Conservation (phyloP, 768 basidiomycete species). For the Phlegmacium glaucopus region DNA sequence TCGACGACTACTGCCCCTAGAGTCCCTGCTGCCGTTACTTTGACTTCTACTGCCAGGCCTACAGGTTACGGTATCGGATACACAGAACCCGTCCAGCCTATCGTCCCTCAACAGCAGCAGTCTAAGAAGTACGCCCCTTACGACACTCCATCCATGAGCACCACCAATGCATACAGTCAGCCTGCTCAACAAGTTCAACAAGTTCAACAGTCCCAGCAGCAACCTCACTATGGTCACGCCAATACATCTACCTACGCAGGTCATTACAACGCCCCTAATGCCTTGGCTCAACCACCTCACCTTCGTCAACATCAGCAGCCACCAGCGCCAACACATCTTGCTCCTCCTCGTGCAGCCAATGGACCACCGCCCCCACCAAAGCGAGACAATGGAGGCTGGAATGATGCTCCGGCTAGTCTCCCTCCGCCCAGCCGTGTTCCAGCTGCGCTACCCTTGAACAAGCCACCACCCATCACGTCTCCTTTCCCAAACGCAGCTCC, state of each 20-base stretch:
- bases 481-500: conserved; percentile 77
- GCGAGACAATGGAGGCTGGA: conserved; percentile 84
- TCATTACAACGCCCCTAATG: conserved; percentile 25
- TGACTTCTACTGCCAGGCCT: conserved; percentile 13
- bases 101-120: conserved; percentile 12
- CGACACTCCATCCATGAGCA: conserved; percentile 18
- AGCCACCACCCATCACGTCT: conserved; percentile 73
- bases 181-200: neutral
- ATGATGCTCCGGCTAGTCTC: conserved; percentile 70
- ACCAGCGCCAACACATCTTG: conserved; percentile 38
- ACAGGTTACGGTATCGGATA: conserved; percentile 19
- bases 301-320: conserved; percentile 27
- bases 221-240: conserved; percentile 10
- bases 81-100: conserved; percentile 16
- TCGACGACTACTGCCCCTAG: conserved; percentile 14
- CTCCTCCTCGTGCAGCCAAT: conserved; percentile 39
- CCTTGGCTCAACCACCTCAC: conserved; percentile 39
- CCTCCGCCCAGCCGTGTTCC: conserved; percentile 46
- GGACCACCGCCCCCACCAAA: conserved; percentile 50
- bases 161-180: conserved; percentile 12
- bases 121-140: conserved; percentile 18
- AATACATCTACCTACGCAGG: neutral
- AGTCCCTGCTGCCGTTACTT: conserved; percentile 15
- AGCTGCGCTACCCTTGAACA: conserved; percentile 41
- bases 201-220: conserved; percentile 3